phyloP scores from a whole-genome alignment of 2,329 filamentous ascomycete genomes.

The Coniochaeta sp. region DNA sequence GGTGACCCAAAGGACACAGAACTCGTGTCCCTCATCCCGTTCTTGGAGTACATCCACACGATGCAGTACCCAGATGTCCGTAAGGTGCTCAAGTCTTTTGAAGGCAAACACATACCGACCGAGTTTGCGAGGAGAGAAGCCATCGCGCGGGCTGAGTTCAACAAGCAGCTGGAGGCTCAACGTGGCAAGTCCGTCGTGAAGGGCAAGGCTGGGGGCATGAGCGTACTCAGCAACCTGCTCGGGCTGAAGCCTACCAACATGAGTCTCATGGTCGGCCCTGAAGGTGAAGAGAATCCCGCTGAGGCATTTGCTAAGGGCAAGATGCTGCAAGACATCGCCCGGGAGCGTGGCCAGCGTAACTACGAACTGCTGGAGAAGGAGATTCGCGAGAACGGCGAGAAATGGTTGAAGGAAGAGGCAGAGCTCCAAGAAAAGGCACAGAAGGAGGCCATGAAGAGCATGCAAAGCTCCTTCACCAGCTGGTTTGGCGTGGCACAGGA shows the following conservation, averaged over 20 bases:
- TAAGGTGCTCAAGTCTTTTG: constrained; percentile 77
- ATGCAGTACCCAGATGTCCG: constrained; percentile 89
- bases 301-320: constrained; percentile 87
- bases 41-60: constrained; percentile 93
- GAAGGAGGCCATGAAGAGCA: constrained; percentile 84
- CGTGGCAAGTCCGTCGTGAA: constrained; percentile 51
- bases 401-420: constrained; percentile 92
- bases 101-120: constrained; percentile 79
- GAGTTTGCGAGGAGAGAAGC: constrained; percentile 89
- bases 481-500: constrained; percentile 32
- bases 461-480: constrained; percentile 71
- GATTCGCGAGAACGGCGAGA: constrained; percentile 87
- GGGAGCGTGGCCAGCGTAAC: constrained; percentile 83
- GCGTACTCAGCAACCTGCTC: constrained; percentile 61
- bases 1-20: constrained; percentile 78
- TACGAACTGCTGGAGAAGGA: constrained; percentile 86
- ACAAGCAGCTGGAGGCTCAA: constrained; percentile 66
- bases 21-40: constrained; percentile 83
- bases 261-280: constrained; percentile 50
- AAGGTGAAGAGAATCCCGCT: constrained; percentile 61
- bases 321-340: constrained; percentile 92
- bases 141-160: constrained; percentile 75
- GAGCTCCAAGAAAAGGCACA: constrained; percentile 80
- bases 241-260: constrained; percentile 68
- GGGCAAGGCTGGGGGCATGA: constrained; percentile 48